phyloP scores from a whole-genome alignment of 768 basidiomycete species.

The Mycena amicta region DNA sequence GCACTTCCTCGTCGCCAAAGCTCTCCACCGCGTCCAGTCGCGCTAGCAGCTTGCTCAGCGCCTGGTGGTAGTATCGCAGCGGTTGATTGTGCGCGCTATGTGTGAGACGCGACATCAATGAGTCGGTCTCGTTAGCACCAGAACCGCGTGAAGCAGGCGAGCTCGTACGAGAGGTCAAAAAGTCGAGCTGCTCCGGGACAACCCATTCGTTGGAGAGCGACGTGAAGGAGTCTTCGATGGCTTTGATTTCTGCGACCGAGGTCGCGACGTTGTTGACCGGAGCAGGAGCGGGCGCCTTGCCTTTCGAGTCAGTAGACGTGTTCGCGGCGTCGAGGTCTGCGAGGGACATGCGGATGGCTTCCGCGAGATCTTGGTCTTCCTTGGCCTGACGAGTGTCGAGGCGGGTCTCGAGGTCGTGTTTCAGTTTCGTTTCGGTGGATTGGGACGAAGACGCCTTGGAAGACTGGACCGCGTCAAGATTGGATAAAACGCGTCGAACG shows the following conservation, averaged over 20 bases:
- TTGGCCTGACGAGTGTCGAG: constrained; percentile 17
- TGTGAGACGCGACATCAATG: constrained; percentile 43
- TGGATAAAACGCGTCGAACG: too few relatives aligned
- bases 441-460: constrained; percentile 4
- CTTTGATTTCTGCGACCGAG: constrained; percentile 43
- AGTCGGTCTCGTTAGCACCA: constrained; percentile 18
- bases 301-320: constrained; percentile 31
- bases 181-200: constrained; percentile 46
- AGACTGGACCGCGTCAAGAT: not conserved
- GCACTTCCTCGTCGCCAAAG: constrained; percentile 55
- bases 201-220: constrained; percentile 39
- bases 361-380: constrained; percentile 43
- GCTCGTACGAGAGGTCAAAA: constrained; percentile 39
- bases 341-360: constrained; percentile 42
- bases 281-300: constrained; percentile 33
- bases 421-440: constrained; percentile 3
- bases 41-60: constrained; percentile 55
- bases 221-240: constrained; percentile 45
- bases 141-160: constrained; percentile 23
- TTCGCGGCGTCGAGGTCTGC: constrained; percentile 20
- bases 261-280: constrained; percentile 32
- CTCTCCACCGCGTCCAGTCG: constrained; percentile 65
- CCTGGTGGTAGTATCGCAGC: constrained; percentile 63
- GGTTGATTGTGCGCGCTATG: constrained; percentile 62
- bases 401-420: constrained; percentile 15